Evolutionary conservation across 139 green algal species (phyloP).

Genomic region (Micractinium conductrix): DNA sequence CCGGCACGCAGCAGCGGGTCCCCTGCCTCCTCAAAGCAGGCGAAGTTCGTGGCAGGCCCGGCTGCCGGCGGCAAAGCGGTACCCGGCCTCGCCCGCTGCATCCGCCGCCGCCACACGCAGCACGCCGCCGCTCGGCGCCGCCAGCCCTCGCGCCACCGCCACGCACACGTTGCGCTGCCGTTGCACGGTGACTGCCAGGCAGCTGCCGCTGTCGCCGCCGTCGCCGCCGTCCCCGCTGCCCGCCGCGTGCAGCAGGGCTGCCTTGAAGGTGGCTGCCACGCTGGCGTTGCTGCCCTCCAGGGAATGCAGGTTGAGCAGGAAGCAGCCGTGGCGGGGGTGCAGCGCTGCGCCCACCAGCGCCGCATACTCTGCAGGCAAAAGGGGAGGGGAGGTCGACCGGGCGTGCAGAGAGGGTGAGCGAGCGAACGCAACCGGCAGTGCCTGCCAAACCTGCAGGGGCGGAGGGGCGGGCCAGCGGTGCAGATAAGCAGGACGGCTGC

Average conservation of each 20-base stretch:
- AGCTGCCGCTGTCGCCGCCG: background rate
- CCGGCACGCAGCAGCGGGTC: too few species aligned
- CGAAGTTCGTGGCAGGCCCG: too few species aligned
- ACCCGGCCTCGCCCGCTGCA: constrained; percentile 27
- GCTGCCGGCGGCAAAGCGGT: constrained; percentile 35
- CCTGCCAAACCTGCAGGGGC: too few species aligned
- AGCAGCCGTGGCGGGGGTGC: constrained; percentile 54
- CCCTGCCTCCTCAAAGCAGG: too few species aligned
- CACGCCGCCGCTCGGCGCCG: background rate
- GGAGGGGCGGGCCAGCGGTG: too few species aligned
- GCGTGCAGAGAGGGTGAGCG: background rate
- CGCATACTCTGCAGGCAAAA: constrained; percentile 38
- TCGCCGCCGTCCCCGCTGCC: background rate
- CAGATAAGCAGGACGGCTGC: too few species aligned
- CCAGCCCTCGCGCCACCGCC: background rate
- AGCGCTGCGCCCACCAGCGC: constrained; percentile 33
- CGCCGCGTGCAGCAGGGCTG: background rate
- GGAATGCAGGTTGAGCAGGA: constrained; percentile 61
- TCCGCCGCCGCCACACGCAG: background rate
- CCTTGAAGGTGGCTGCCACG: background rate
- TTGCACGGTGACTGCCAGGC: constrained; percentile 8
- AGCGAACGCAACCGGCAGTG: too few species aligned
- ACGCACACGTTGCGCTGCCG: constrained; percentile 32
- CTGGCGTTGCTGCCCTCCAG: background rate
- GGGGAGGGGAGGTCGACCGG: background rate